phyloP scores from a whole-genome alignment of 345 rosid species.

The Hypericum perforatum region DNA sequence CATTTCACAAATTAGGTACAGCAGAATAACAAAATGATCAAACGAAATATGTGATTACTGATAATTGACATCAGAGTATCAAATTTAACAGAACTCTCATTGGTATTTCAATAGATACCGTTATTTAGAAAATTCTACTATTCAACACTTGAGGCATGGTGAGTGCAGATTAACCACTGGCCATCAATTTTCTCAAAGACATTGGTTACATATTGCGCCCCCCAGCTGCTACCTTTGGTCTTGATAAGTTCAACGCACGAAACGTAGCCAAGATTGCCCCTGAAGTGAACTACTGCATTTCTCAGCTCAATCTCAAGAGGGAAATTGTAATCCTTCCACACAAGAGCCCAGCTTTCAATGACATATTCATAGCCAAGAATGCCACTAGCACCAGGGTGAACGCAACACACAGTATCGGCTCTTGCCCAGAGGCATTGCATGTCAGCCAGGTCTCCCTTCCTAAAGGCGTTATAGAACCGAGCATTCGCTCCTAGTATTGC shows the following conservation, averaged over 20 bases:
- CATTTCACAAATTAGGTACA: too few species aligned
- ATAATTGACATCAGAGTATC: too few species aligned
- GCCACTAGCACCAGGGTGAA: slow-evolving; percentile 81
- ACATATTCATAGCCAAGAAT: slow-evolving; percentile 66
- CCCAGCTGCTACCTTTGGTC: slow-evolving; percentile 92
- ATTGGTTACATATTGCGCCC: slow-evolving; percentile 82
- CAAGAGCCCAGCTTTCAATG: slow-evolving; percentile 91
- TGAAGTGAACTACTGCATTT: slow-evolving; percentile 55
- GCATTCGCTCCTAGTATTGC: slow-evolving; percentile 63
- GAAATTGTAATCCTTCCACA: slow-evolving; percentile 83
- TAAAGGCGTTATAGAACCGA: slow-evolving; percentile 62
- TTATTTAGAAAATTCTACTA: slow-evolving; percentile 24
- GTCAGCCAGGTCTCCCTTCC: slow-evolving; percentile 58
- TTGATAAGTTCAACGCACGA: slow-evolving; percentile 74
- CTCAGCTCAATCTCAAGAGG: slow-evolving; percentile 69
- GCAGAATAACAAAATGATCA: too few species aligned
- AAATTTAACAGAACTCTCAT: too few species aligned
- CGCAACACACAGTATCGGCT: slow-evolving; percentile 56
- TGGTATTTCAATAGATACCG: too few species aligned
- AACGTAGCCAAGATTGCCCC: slow-evolving; percentile 70
- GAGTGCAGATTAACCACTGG: slow-evolving; percentile 67
- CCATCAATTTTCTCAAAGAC: slow-evolving; percentile 77
- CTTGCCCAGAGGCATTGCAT: slow-evolving; percentile 70
- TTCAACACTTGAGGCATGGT: slow-evolving; percentile 86
- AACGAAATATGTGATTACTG: too few species aligned